These are phyloP conservation scores for Calonectria pseudoreteaudii DNA, from an alignment of 2,329 filamentous ascomycete species.

Conservation along the genomic window DNA sequence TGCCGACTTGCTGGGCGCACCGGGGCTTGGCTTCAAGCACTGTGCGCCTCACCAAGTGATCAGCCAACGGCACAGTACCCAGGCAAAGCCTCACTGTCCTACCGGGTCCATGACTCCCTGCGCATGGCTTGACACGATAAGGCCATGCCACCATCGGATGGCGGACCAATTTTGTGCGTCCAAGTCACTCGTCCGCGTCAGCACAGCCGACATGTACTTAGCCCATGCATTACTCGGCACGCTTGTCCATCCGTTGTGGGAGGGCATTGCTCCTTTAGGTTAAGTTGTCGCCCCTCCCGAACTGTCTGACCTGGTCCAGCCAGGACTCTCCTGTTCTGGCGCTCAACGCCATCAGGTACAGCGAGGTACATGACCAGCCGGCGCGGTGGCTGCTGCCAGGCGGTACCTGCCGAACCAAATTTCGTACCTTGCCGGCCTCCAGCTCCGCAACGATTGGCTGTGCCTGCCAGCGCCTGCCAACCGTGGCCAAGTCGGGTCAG, in stretches of 20 bases:
- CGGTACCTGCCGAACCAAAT: neutral
- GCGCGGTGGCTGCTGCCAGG: neutral
- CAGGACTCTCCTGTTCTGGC: neutral
- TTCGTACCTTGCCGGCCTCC: neutral
- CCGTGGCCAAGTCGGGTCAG: neutral
- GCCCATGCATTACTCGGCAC: conserved; percentile 6
- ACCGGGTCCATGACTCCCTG: conserved; percentile 22
- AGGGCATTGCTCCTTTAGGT: conserved; percentile 7
- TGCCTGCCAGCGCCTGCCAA: neutral
- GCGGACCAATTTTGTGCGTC: conserved; percentile 15
- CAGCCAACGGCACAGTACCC: conserved; percentile 25
- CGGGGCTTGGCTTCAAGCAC: conserved; percentile 21
- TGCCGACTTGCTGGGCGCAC: neutral
- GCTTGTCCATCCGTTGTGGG: neutral
- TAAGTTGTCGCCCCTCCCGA: conserved; percentile 14
- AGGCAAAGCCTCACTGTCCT: neutral
- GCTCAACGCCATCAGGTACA: neutral
- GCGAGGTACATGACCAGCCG: neutral
- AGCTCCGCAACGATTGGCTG: neutral
- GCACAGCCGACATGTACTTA: conserved; percentile 1
- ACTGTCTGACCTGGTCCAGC: conserved; percentile 12
- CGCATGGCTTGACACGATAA: conserved; percentile 43
- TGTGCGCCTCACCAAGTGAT: conserved; percentile 17
- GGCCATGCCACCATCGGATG: conserved; percentile 25
- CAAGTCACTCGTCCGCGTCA: conserved; percentile 8